These are phyloP conservation scores for Coix lacrymajobi DNA, from an alignment of 176 grass and related monocot genomes.

Conservation along the genomic window DNA sequence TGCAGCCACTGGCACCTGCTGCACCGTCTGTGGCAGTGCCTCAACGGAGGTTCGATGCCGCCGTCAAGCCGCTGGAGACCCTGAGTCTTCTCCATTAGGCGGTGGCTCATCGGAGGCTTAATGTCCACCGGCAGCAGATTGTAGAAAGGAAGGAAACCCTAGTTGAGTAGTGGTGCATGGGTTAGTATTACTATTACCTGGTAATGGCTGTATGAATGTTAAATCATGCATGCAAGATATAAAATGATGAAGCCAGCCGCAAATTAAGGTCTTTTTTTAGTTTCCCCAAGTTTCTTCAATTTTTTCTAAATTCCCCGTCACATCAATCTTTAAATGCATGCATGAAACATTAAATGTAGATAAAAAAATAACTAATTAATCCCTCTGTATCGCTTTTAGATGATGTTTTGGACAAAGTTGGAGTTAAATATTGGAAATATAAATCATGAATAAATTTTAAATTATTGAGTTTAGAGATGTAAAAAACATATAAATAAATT, in stretches of 20 bases:
- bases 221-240: conserved; percentile 4
- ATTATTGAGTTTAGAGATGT: no score
- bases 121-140: conserved; percentile 1
- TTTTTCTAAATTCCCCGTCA: no score
- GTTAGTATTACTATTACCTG: conserved; percentile 1
- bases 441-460: no score
- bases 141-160: conserved; percentile 43
- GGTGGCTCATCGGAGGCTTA: neutral
- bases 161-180: conserved; percentile 6
- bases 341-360: no score
- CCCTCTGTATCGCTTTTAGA: no score
- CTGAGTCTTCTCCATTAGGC: conserved; percentile 86
- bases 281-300: no score
- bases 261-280: no score
- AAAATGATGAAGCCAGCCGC: neutral
- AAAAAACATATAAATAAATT: no score
- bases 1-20: conserved; percentile 32
- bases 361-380: no score
- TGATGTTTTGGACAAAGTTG: no score
- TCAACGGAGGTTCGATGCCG: conserved; percentile 28
- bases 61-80: conserved; percentile 59
- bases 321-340: no score
- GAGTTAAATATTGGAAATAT: no score
- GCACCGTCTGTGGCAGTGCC: neutral
- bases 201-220: neutral